Conservation (phyloP, 768 basidiomycete genomes). For the Hygrophoropsis aurantiaca region DNA sequence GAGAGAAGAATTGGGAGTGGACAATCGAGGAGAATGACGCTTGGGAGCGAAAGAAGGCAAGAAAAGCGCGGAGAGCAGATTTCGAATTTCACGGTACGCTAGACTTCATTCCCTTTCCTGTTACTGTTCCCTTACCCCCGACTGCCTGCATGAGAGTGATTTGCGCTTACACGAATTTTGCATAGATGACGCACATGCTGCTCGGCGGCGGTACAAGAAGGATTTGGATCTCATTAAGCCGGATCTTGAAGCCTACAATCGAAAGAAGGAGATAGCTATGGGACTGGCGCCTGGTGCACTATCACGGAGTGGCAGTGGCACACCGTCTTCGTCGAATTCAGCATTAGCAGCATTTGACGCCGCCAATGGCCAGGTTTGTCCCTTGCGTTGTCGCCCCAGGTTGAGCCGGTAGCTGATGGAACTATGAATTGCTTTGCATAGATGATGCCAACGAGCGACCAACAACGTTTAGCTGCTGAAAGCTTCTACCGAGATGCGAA, state of each 20-base stretch:
- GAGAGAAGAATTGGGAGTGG: conserved; percentile 93
- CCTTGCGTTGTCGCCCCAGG: conserved; percentile 32
- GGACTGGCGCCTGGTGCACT: conserved; percentile 74
- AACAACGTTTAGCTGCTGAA: conserved; percentile 73
- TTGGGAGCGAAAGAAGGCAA: conserved; percentile 89
- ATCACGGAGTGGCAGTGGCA: conserved; percentile 35
- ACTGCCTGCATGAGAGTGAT: conserved; percentile 3
- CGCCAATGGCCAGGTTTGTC: conserved; percentile 39
- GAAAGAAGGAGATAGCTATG: conserved; percentile 83
- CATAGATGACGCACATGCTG: conserved; percentile 87
- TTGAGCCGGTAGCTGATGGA: neutral
- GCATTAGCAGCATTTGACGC: conserved; percentile 54
- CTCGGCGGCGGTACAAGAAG: conserved; percentile 88
- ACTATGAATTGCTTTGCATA: conserved; percentile 22
- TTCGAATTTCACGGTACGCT: conserved; percentile 88
- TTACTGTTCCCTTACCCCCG: neutral
- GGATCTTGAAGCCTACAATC: conserved; percentile 82
- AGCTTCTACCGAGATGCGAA: conserved; percentile 93
- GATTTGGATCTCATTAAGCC: conserved; percentile 87
- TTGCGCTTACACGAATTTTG: neutral
- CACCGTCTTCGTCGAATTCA: conserved; percentile 30
- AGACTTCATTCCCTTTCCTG: neutral
- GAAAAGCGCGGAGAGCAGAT: conserved; percentile 83
- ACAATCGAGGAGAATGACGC: conserved; percentile 93
- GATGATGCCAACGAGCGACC: conserved; percentile 53